phyloP scores from a whole-genome alignment of 352 stramenopile species.

The Pythium vanterpoolii region DNA sequence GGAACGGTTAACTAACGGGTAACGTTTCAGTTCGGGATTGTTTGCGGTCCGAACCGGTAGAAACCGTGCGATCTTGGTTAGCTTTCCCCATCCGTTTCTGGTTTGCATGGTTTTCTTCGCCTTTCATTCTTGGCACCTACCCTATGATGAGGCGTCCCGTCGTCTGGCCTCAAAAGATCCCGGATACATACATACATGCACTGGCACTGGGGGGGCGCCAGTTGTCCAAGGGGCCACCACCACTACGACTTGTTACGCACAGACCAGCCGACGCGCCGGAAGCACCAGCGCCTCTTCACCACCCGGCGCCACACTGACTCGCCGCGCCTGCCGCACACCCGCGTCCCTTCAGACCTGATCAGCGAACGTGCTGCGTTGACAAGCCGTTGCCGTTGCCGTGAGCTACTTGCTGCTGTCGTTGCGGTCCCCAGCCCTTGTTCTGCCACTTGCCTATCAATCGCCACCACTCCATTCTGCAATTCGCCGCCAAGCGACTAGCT shows the following conservation, averaged over 20 bases:
- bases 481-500: constrained; percentile 1
- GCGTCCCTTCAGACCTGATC: constrained; percentile 6
- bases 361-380: too few relatives aligned
- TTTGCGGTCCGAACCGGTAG: constrained; percentile 3
- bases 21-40: constrained; percentile 9
- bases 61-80: background rate
- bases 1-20: constrained; percentile 17
- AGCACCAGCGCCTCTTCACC: constrained; percentile 7
- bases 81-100: constrained; percentile 18
- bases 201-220: too few relatives aligned
- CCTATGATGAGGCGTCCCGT: constrained; percentile 10
- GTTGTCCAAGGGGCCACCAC: too few relatives aligned
- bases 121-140: constrained; percentile 3
- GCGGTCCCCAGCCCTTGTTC: background rate
- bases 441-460: constrained; percentile 14
- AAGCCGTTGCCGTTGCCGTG: background rate
- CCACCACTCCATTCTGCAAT: constrained; percentile 16
- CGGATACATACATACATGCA: too few relatives aligned
- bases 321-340: constrained; percentile 10
- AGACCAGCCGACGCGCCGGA: constrained; percentile 3
- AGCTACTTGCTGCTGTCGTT: background rate
- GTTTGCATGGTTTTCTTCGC: constrained; percentile 14
- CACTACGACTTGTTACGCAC: too few relatives aligned
- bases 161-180: background rate
- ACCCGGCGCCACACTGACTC: constrained; percentile 25